Base-by-base conservation (phyloP, 306 rosid genomes). In the Hippophae tibetana region DNA sequence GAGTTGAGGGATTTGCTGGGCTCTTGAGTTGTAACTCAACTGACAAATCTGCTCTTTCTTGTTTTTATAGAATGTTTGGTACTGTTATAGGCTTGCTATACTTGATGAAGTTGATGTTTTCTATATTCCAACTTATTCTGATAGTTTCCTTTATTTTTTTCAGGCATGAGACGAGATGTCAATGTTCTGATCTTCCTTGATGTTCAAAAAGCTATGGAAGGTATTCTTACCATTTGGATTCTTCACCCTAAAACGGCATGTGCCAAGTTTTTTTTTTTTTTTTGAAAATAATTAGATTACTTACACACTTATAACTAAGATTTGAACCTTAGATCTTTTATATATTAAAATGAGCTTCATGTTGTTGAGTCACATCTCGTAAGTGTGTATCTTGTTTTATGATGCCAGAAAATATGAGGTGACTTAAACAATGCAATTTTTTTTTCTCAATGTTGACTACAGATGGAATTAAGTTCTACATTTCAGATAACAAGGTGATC, bases 111-210 rank as follows among this genome's bases (percentile, higher is more conserved):
- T 31, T 31, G 38, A 31, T 2, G 38, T 31, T 31, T 31, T 31
- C 38, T 31, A 31, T 61, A 10, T 7, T 43, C 11, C 0, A 2
- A 44, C 43, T 23, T 8, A 31, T 8, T n/a, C 3, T n/a, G 12
- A 46, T 38, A 14, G 55, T n/a, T 47, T 45, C 5, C 9, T 13
- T 42, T 43, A 5, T 47, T 50, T 69, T 46, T 78, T 60, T 13
- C 83, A 92, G 96, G 98, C 41, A 90, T 85, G 87, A 85, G 98
- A 67, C 67, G 85, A 13, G 75, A 87, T 74, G 89, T 85, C n/a
- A 81, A 85, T 60, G 74, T 81, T 57, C 64, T 87, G 62, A 90
- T 90, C 67, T 81, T 75, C 68, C 86, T 90, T 1, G 87, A 90
- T 60, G 79, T 87, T 11, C 68, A 62, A 64, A 87, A 81, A 73